Evolutionary conservation across 805 yeast genomes (phyloP).

Genomic region (Saccharomycopsis oosterbeekiorum): DNA sequence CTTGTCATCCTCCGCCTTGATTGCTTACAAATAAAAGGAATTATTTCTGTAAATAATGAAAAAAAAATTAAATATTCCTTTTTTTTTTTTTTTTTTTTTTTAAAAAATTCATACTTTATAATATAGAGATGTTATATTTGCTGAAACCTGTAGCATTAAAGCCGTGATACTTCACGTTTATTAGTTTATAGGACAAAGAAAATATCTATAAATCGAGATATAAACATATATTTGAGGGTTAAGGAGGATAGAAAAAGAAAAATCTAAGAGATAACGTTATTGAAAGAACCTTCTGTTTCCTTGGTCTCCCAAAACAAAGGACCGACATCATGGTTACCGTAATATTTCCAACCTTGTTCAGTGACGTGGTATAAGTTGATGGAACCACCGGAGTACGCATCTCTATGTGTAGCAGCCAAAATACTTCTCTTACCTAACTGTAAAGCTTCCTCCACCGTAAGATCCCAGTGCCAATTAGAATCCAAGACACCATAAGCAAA

Average conservation of each 20-base stretch:
- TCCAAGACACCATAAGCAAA: conserved; percentile 98
- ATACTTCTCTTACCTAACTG: conserved; percentile 92
- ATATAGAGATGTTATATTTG: no score
- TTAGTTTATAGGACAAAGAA: not conserved
- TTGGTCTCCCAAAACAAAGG: conserved; percentile 86
- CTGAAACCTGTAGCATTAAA: not conserved
- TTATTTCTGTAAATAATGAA: not conserved
- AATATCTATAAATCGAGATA: not conserved
- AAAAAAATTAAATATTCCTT: not conserved
- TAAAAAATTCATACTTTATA: no score
- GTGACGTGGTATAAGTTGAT: conserved; percentile 88
- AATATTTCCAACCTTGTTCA: conserved; percentile 90
- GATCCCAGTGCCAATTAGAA: conserved; percentile 85
- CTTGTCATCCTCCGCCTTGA: conserved; percentile 66
- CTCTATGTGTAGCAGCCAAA: conserved; percentile 96
- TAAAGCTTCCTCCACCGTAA: conserved; percentile 86
- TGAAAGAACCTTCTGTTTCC: conserved; percentile 80
- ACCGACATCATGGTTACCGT: conserved; percentile 92
- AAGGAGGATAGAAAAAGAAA: not conserved
- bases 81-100: no score
- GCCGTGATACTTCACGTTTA: not conserved
- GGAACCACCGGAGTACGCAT: conserved; percentile 96
- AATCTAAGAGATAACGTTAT: conserved; percentile 53
- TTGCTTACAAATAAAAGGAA: conserved; percentile 28
- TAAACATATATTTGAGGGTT: no score